A percentile compares a stretch with the other conserved stretches of the same genome.
These are phyloP conservation scores for Hypoxylon rubiginosum DNA, from an alignment of 2,329 filamentous ascomycete species.

Conservation along the genomic window DNA sequence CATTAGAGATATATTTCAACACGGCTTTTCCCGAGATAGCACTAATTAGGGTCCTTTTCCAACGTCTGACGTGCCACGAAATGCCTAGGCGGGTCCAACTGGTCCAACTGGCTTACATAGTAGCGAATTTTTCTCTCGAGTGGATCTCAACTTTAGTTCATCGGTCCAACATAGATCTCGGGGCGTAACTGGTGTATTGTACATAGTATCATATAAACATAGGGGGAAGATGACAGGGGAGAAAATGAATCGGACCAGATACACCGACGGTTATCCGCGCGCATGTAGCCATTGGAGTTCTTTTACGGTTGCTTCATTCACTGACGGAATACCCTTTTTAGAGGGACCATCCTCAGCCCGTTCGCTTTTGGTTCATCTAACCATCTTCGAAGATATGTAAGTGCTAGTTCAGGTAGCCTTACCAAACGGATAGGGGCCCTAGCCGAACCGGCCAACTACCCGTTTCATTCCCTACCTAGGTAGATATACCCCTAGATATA, in stretches of 20 bases:
- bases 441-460: slow-evolving; percentile 4
- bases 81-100: slow-evolving; percentile 25
- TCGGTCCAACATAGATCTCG: slow-evolving; percentile 3
- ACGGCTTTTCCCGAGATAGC: slow-evolving; percentile 39
- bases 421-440: slow-evolving; percentile 21
- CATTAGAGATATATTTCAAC: not conserved
- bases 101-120: no score
- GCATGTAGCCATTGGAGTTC: slow-evolving; percentile 7
- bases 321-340: slow-evolving; percentile 33
- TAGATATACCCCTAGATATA: no score
- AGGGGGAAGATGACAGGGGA: not conserved
- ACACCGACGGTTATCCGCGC: slow-evolving; percentile 23
- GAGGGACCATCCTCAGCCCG: slow-evolving; percentile 24
- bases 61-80: slow-evolving; percentile 26
- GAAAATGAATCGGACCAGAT: not conserved
- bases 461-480: slow-evolving; percentile 9
- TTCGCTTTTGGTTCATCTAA: slow-evolving; percentile 17
- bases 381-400: not conserved
- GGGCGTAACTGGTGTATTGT: not conserved
- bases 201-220: no score
- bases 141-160: slow-evolving; percentile 28
- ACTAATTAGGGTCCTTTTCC: slow-evolving; percentile 13
- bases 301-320: slow-evolving; percentile 10
- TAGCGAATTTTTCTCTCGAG: slow-evolving; percentile 17
- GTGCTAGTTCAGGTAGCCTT: slow-evolving; percentile 14